Percentiles rank a stretch among this genome's conserved stretches.
phyloP scores from a whole-genome alignment of 1,284 basidiomycete species.

The Butyriboletus pseudospeciosus region DNA sequence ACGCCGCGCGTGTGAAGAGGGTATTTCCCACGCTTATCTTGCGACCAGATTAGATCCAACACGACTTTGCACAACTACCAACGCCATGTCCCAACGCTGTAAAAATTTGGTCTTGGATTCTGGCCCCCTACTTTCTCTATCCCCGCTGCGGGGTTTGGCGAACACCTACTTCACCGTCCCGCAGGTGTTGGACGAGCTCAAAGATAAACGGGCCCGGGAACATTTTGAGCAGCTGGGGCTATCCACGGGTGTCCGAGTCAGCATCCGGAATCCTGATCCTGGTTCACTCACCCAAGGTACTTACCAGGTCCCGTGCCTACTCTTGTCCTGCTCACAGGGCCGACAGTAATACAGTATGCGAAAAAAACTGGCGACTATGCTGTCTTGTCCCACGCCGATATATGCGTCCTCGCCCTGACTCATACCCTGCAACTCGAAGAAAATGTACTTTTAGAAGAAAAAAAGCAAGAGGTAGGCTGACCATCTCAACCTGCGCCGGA shows the following conservation, averaged over 20 bases:
- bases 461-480: slow-evolving; percentile 16
- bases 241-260: slow-evolving; percentile 70
- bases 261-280: slow-evolving; percentile 69
- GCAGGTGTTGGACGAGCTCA: slow-evolving; percentile 83
- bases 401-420: slow-evolving; percentile 88
- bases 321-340: slow-evolving; percentile 8
- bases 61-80: background rate
- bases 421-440: slow-evolving; percentile 66
- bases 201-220: slow-evolving; percentile 81
- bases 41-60: slow-evolving; percentile 9
- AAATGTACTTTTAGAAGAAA: slow-evolving; percentile 10
- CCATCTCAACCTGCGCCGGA: background rate
- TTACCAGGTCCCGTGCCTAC: slow-evolving; percentile 24
- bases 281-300: slow-evolving; percentile 74
- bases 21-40: slow-evolving; percentile 14
- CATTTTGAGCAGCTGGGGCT: slow-evolving; percentile 77
- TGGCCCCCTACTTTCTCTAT: slow-evolving; percentile 82
- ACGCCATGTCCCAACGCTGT: slow-evolving; percentile 46
- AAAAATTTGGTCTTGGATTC: slow-evolving; percentile 87
- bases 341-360: slow-evolving; percentile 80
- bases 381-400: slow-evolving; percentile 88
- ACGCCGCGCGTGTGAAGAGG: background rate
- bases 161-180: slow-evolving; percentile 82
- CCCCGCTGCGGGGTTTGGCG: slow-evolving; percentile 81
- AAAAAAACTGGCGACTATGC: slow-evolving; percentile 97